Conservation (phyloP, 2,329 filamentous ascomycete genomes). For the Microdochium paspali region DNA sequence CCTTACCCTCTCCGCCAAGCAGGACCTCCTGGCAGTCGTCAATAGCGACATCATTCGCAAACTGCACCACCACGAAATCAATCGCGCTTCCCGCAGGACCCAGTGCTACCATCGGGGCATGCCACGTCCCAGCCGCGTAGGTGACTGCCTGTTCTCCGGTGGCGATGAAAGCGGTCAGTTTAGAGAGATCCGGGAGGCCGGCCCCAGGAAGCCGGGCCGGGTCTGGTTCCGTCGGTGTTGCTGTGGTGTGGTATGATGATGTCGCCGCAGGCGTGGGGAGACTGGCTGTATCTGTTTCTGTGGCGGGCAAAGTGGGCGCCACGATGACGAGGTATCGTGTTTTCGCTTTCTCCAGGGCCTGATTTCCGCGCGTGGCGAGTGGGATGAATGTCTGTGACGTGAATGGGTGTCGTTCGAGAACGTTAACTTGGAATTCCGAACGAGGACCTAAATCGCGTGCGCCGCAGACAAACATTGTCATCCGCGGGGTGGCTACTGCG, state of each 20-base stretch:
- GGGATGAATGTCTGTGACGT: slow-evolving; percentile 92
- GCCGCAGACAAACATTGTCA: slow-evolving; percentile 87
- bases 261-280: slow-evolving; percentile 28
- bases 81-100: slow-evolving; percentile 49
- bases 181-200: slow-evolving; percentile 63
- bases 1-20: slow-evolving; percentile 20
- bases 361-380: too few species aligned
- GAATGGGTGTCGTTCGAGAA: slow-evolving; percentile 87
- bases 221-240: slow-evolving; percentile 18
- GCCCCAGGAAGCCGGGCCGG: slow-evolving; percentile 38
- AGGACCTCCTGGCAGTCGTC: slow-evolving; percentile 84
- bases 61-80: slow-evolving; percentile 86
- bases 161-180: slow-evolving; percentile 70
- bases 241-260: slow-evolving; percentile 7
- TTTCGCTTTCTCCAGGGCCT: slow-evolving; percentile 24
- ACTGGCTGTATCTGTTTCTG: slow-evolving; percentile 15
- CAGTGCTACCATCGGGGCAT: slow-evolving; percentile 90
- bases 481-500: slow-evolving; percentile 47
- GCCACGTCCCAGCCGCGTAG: slow-evolving; percentile 87
- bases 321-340: slow-evolving; percentile 76
- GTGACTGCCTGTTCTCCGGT: slow-evolving; percentile 75
- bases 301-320: slow-evolving; percentile 60
- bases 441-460: slow-evolving; percentile 41
- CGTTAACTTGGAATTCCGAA: slow-evolving; percentile 51
- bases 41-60: slow-evolving; percentile 66